phyloP scores from a whole-genome alignment of 2,329 filamentous ascomycete species.

The Pseudophaeomoniella oleicola region DNA sequence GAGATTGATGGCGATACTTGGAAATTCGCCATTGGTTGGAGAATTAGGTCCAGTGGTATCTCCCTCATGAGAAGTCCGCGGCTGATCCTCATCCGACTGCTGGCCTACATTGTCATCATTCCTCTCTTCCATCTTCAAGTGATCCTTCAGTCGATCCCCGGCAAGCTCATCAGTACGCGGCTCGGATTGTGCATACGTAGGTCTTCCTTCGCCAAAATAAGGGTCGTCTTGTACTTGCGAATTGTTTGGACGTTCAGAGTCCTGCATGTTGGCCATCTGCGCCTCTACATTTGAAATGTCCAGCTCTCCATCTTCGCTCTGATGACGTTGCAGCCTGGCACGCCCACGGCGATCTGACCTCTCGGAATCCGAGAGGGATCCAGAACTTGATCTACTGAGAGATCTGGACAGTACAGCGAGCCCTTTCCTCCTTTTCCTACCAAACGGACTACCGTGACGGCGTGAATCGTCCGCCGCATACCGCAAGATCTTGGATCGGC shows the following conservation, averaged over 20 bases:
- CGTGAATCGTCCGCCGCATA: not conserved
- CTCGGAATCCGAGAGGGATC: not conserved
- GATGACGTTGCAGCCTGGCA: not conserved
- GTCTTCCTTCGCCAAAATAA: not conserved
- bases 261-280: not conserved
- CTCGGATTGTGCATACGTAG: not conserved
- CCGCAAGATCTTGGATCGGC: not conserved
- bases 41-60: conserved; percentile 29
- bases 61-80: conserved; percentile 25
- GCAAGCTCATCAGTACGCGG: not conserved
- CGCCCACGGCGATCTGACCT: not conserved
- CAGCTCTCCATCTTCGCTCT: not conserved
- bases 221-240: not conserved
- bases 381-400: not conserved
- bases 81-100: conserved; percentile 5
- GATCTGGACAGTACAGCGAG: not conserved
- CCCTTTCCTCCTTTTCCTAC: not conserved
- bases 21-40: conserved; percentile 30
- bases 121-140: not conserved
- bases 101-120: not conserved
- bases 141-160: too few species aligned
- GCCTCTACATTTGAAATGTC: not conserved
- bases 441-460: not conserved
- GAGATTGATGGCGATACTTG: conserved; percentile 46
- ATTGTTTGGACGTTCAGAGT: not conserved